phyloP scores from a whole-genome alignment of 257 asterid genomes.

The Linderniella brevidens region DNA sequence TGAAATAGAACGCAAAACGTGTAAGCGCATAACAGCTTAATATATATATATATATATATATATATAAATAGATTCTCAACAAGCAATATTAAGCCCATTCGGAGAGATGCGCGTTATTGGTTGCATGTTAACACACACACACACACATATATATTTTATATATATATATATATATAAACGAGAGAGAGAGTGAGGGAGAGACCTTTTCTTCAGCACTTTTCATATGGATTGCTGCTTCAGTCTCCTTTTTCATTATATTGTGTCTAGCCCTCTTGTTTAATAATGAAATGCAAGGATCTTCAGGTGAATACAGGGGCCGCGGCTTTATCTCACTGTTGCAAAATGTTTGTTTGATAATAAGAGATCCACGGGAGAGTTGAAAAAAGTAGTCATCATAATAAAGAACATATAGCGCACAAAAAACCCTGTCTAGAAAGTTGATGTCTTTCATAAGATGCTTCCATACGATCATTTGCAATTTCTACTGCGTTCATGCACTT shows the following conservation, averaged over 20 bases:
- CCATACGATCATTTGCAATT: conserved; percentile 14
- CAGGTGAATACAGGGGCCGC: no score
- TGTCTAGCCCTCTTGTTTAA: conserved; percentile 61
- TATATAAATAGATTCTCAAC: no score
- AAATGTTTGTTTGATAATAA: conserved; percentile 24
- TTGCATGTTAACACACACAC: no score
- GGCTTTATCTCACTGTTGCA: conserved; percentile 44
- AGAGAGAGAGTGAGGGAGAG: conserved; percentile 8
- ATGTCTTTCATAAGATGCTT: no score
- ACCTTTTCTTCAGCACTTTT: conserved; percentile 18
- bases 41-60: no score
- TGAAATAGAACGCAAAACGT: conserved; percentile 13
- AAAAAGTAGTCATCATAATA: no score
- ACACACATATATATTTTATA: no score
- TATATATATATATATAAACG: background rate
- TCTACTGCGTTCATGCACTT: conserved; percentile 34
- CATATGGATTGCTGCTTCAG: conserved; percentile 3
- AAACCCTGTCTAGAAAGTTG: background rate
- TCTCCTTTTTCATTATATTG: conserved; percentile 15
- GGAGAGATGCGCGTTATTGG: no score
- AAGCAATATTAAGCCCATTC: no score
- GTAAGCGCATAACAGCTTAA: no score
- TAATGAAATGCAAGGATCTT: conserved; percentile 34
- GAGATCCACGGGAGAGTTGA: no score
- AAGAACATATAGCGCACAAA: background rate